A percentile compares a stretch with the other conserved stretches of the same genome.
phyloP scores from a whole-genome alignment of 2,329 filamentous ascomycete genomes.

The Colletotrichum caudatum region DNA sequence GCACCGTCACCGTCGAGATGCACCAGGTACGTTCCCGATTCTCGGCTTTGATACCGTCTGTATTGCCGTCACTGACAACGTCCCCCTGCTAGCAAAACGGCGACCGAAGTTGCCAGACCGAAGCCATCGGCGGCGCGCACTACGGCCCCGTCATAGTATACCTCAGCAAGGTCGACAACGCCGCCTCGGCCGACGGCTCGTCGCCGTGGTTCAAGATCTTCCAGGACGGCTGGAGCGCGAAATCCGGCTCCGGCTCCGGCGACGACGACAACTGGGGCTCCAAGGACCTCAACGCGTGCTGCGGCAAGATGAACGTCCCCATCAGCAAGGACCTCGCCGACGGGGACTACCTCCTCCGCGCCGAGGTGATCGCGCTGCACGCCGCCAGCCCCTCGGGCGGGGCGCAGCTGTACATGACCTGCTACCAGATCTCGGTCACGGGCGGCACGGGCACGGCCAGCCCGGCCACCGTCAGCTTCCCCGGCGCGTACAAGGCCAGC shows the following conservation, averaged over 20 bases:
- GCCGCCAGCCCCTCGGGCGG: constrained; percentile 51
- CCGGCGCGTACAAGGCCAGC: constrained; percentile 57
- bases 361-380: constrained; percentile 63
- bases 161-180: constrained; percentile 62
- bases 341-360: constrained; percentile 60
- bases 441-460: constrained; percentile 45
- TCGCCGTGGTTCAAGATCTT: constrained; percentile 66
- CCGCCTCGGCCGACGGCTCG: constrained; percentile 57
- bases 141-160: constrained; percentile 67
- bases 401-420: constrained; percentile 56
- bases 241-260: constrained; percentile 52
- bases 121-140: constrained; percentile 67
- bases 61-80: constrained; percentile 27
- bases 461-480: constrained; percentile 53
- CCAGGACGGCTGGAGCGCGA: constrained; percentile 57
- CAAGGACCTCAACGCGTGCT: constrained; percentile 54
- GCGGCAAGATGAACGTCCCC: constrained; percentile 56
- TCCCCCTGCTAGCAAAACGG: constrained; percentile 53
- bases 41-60: background rate
- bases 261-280: constrained; percentile 60
- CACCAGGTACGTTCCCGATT: constrained; percentile 55
- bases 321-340: constrained; percentile 50
- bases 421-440: constrained; percentile 52
- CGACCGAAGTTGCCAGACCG: constrained; percentile 58
- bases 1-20: constrained; percentile 68